Conservation (phyloP, 441 rosid species). For the Erodium moschatum region DNA sequence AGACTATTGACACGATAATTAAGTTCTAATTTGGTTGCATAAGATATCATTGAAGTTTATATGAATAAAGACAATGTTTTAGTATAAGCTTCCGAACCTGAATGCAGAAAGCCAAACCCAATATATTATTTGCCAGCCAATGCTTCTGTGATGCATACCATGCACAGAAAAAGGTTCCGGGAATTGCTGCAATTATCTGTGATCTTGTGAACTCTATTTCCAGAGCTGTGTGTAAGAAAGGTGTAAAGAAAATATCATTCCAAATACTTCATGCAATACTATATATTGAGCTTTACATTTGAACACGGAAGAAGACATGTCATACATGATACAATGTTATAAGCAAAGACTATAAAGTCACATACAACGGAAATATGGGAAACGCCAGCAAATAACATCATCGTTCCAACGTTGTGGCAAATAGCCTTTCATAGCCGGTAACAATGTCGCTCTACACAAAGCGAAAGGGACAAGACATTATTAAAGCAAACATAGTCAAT, state of each 20-base stretch:
- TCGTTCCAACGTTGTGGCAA: slow-evolving; percentile 81
- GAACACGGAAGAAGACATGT: not conserved
- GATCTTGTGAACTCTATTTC: slow-evolving; percentile 92
- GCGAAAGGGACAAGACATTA: not conserved
- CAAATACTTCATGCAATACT: slow-evolving; percentile 27
- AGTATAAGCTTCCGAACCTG: slow-evolving; percentile 43
- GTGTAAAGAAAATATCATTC: slow-evolving; percentile 33
- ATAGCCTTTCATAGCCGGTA: slow-evolving; percentile 60
- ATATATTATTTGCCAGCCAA: slow-evolving; percentile 87
- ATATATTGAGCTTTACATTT: not conserved
- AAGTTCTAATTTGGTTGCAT: not conserved
- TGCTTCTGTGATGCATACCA: slow-evolving; percentile 94
- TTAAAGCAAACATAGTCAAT: not conserved
- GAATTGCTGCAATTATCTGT: slow-evolving; percentile 80
- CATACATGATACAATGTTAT: not conserved
- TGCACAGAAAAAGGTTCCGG: slow-evolving; percentile 87
- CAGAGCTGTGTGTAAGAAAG: slow-evolving; percentile 59
- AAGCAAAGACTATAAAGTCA: slow-evolving; percentile 4
- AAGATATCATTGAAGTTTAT: not conserved
- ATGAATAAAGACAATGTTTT: not conserved
- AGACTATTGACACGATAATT: not conserved
- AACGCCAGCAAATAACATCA: slow-evolving; percentile 56
- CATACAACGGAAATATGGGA: slow-evolving; percentile 78
- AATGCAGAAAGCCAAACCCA: slow-evolving; percentile 91
- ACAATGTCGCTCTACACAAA: slow-evolving; percentile 65